phyloP scores from a whole-genome alignment of 1,284 basidiomycete species.

The Ganoderma meredithae region DNA sequence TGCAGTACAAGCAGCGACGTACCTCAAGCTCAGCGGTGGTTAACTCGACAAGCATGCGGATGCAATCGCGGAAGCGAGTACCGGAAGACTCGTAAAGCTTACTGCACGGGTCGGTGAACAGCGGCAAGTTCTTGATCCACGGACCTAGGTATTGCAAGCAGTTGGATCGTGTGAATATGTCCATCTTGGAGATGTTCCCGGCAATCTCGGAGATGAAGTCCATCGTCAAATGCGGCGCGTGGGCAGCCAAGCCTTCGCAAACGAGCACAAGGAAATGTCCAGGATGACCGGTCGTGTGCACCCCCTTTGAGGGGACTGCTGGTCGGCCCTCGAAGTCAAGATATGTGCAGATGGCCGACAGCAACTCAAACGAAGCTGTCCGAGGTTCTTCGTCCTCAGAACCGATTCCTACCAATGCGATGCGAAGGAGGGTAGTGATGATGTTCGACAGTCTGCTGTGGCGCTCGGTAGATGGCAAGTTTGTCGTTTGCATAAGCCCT shows the following conservation, averaged over 20 bases:
- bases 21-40: conserved; percentile 78
- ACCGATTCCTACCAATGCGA: conserved; percentile 81
- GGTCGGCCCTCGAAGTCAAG: conserved; percentile 79
- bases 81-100: conserved; percentile 73
- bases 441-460: conserved; percentile 84
- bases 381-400: conserved; percentile 79
- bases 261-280: conserved; percentile 69
- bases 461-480: conserved; percentile 66
- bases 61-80: conserved; percentile 77
- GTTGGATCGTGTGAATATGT: conserved; percentile 64
- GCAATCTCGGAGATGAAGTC: conserved; percentile 89
- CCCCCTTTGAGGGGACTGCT: conserved; percentile 70
- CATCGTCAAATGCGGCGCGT: conserved; percentile 82
- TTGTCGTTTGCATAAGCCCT: conserved; percentile 65
- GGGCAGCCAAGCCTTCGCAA: conserved; percentile 76
- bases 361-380: conserved; percentile 77
- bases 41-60: conserved; percentile 78
- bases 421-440: conserved; percentile 82
- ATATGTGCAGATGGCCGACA: conserved; percentile 80
- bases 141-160: conserved; percentile 85
- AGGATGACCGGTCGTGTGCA: conserved; percentile 78
- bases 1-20: conserved; percentile 26
- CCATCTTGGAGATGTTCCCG: conserved; percentile 63
- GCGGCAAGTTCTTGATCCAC: conserved; percentile 84
- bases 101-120: conserved; percentile 75